A percentile compares a stretch with the other conserved stretches of the same genome.
phyloP scores from a whole-genome alignment of 192 early-diverging fungal species.

The Umbelopsis ramanniana region DNA sequence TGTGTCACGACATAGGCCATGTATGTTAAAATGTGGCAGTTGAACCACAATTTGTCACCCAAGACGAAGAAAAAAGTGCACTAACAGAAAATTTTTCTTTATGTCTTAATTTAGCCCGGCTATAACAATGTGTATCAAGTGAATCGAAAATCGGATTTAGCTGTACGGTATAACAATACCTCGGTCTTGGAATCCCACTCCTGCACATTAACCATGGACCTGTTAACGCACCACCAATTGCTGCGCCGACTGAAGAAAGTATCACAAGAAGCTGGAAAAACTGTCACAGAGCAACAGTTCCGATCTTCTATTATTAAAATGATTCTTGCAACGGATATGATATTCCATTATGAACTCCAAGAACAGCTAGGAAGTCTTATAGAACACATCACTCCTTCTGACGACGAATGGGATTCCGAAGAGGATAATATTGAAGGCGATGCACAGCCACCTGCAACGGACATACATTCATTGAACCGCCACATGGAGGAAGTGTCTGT shows the following conservation, averaged over 20 bases:
- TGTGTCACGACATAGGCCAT: conserved; percentile 88
- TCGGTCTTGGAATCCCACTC: conserved; percentile 91
- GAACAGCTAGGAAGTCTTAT: conserved; percentile 39
- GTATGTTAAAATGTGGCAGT: conserved; percentile 46
- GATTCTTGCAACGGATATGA: conserved; percentile 92
- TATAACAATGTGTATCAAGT: conserved; percentile 92
- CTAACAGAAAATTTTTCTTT: conserved; percentile 13
- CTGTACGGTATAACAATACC: conserved; percentile 70
- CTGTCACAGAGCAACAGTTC: conserved; percentile 52
- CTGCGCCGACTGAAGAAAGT: conserved; percentile 60
- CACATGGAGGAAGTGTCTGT: not conserved
- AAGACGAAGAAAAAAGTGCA: not conserved
- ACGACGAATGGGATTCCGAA: not conserved
- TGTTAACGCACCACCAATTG: conserved; percentile 75
- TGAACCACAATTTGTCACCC: conserved; percentile 13
- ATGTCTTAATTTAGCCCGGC: conserved; percentile 67
- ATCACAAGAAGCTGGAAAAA: conserved; percentile 51
- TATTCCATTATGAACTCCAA: conserved; percentile 75
- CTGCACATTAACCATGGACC: conserved; percentile 73
- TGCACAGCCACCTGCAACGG: not conserved
- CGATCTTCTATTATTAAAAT: conserved; percentile 62
- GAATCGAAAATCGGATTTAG: conserved; percentile 80
- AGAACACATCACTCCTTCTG: conserved; percentile 8
- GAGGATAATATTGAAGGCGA: not conserved
- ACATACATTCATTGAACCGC: not conserved